Evolutionary conservation across 495 filamentous ascomycete species (phyloP).

Genomic region (Lasiosphaeria miniovina): DNA sequence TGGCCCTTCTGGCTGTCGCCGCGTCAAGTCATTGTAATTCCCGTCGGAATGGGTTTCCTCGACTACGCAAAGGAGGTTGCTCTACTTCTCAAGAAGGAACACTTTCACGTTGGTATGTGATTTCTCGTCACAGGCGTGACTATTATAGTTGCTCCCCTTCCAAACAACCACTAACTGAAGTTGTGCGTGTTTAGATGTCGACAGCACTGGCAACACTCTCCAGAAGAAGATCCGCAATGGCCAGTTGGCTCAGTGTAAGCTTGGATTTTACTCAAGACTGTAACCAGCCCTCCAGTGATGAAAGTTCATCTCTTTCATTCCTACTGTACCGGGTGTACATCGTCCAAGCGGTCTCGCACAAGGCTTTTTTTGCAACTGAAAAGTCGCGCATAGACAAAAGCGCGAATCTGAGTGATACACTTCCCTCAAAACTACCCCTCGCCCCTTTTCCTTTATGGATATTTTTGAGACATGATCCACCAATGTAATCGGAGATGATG

Average conservation of each 20-base stretch:
- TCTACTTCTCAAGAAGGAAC: slow-evolving; percentile 49
- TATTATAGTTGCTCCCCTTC: not conserved
- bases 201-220: slow-evolving; percentile 86
- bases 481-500: not conserved
- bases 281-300: not conserved
- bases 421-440: not conserved
- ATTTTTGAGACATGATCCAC: not conserved
- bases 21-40: slow-evolving; percentile 86
- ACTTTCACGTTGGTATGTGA: slow-evolving; percentile 48
- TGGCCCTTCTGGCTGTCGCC: slow-evolving; percentile 99
- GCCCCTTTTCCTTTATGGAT: not conserved
- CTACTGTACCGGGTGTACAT: not conserved
- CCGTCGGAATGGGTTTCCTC: slow-evolving; percentile 79
- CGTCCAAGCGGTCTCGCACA: too few relatives aligned
- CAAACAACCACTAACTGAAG: not conserved
- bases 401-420: too few relatives aligned
- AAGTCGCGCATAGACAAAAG: too few relatives aligned
- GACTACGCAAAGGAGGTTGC: slow-evolving; percentile 87
- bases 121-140: not conserved
- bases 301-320: slow-evolving; percentile 33
- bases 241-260: slow-evolving; percentile 88
- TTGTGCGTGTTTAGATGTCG: slow-evolving; percentile 56
- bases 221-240: slow-evolving; percentile 93
- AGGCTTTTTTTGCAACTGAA: too few relatives aligned
- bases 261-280: not conserved